A percentile compares a stretch with the other conserved stretches of the same genome.
Evolutionary conservation across 768 basidiomycete species (phyloP).

Genomic region (Pholiota microspora): DNA sequence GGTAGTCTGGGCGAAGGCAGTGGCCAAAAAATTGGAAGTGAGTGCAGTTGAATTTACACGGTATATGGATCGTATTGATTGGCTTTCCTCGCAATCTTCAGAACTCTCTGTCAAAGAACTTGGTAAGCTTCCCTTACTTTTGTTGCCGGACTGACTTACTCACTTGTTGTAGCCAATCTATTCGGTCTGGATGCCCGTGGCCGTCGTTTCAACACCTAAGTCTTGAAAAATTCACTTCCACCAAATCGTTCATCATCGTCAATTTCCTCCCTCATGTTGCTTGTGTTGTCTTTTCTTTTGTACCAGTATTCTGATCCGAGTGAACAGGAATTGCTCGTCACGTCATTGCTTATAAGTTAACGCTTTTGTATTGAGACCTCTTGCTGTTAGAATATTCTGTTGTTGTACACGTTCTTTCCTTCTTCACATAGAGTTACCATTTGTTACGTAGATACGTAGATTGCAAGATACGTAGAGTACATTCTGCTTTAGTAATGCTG

Average conservation of each 20-base stretch:
- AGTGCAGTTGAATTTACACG: constrained; percentile 21
- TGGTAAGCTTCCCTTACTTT: constrained; percentile 25
- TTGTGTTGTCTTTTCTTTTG: background rate
- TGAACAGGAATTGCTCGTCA: background rate
- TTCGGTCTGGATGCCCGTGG: constrained; percentile 38
- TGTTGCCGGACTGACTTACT: background rate
- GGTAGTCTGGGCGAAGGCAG: constrained; percentile 61
- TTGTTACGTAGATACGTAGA: too few relatives aligned
- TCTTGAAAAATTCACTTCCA: too few relatives aligned
- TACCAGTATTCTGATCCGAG: background rate
- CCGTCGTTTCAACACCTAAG: background rate
- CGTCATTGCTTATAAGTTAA: background rate
- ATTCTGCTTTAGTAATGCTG: too few relatives aligned
- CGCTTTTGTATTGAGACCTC: background rate
- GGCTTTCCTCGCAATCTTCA: constrained; percentile 13
- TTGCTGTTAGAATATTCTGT: background rate
- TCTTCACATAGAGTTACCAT: too few relatives aligned
- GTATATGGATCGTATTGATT: background rate
- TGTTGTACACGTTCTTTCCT: too few relatives aligned
- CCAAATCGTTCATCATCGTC: too few relatives aligned
- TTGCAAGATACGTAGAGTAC: too few relatives aligned
- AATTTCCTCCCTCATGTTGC: background rate
- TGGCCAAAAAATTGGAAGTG: constrained; percentile 56
- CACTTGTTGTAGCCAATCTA: constrained; percentile 30
- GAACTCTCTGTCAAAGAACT: constrained; percentile 50